A percentile compares a stretch with the other conserved stretches of the same genome.
Evolutionary conservation across 257 asterid genomes (phyloP).

Genomic region (Primulina eburnea): DNA sequence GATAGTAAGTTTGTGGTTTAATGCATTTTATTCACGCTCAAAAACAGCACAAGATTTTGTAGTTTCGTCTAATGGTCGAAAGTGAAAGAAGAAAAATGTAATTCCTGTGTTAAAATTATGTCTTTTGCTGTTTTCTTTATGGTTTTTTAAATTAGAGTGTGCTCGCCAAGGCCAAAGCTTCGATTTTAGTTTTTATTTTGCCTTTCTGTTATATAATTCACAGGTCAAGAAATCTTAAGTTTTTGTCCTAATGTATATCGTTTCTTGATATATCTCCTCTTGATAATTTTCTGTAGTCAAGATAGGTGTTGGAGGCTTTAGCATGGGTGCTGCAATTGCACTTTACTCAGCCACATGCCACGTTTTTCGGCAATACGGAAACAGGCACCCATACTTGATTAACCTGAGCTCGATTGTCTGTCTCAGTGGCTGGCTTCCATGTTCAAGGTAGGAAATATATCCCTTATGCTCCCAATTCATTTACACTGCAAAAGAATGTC

Average conservation of each 20-base stretch:
- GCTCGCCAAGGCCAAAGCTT: background rate
- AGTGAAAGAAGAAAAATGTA: background rate
- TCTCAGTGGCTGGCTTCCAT: constrained; percentile 91
- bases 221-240: background rate
- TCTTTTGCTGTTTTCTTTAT: background rate
- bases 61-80: too few relatives aligned
- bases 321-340: constrained; percentile 90
- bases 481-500: constrained; percentile 4
- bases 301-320: constrained; percentile 81
- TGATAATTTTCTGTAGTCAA: constrained; percentile 47
- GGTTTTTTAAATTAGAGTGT: background rate
- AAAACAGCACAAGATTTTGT: background rate
- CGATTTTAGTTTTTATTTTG: too few relatives aligned
- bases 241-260: background rate
- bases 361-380: constrained; percentile 52
- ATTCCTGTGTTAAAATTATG: background rate
- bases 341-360: constrained; percentile 75
- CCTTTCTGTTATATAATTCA: background rate
- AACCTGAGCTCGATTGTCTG: constrained; percentile 52
- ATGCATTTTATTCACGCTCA: background rate
- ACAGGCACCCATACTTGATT: constrained; percentile 46
- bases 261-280: background rate
- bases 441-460: constrained; percentile 46
- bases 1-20: constrained; percentile 44
- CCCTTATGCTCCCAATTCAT: background rate